Conservation (phyloP, 225 moss, liverwort and hornwort species). For the Physcomitrium patens region DNA sequence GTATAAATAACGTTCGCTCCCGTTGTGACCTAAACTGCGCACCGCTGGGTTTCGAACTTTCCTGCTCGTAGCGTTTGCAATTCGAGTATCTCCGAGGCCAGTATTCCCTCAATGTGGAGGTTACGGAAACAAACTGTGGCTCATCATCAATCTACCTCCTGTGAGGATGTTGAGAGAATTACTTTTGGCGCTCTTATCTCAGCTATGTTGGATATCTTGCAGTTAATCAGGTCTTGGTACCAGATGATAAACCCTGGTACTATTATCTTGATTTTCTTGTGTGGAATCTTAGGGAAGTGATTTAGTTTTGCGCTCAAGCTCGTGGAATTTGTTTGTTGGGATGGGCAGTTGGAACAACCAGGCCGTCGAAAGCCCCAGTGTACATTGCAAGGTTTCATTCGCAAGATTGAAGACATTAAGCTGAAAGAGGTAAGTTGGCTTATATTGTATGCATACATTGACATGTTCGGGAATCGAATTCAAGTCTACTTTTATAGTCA, state of each 20-base stretch:
- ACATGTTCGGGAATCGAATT: not conserved
- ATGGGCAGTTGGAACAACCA: slow-evolving; percentile 87
- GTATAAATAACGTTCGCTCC: not conserved
- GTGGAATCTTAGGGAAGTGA: not conserved
- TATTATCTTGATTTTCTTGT: not conserved
- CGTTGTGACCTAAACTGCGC: slow-evolving; percentile 1
- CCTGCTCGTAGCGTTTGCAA: not conserved
- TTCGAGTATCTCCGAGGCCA: no score
- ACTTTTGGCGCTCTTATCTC: not conserved
- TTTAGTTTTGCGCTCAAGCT: not conserved
- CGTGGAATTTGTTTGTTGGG: slow-evolving; percentile 20
- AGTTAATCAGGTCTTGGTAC: not conserved
- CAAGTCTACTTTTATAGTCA: no score
- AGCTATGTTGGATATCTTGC: not conserved
- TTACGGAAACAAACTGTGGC: not conserved
- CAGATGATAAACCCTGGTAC: not conserved
- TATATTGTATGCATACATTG: not conserved
- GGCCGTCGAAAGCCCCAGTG: slow-evolving; percentile 92
- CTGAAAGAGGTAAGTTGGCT: slow-evolving; percentile 55
- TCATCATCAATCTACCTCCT: not conserved
- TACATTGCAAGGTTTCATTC: slow-evolving; percentile 75
- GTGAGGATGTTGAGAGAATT: not conserved
- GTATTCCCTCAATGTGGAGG: not conserved
- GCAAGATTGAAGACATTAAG: slow-evolving; percentile 59
- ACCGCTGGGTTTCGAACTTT: not conserved